A percentile compares a stretch with the other conserved stretches of the same genome.
phyloP scores from a whole-genome alignment of 2,329 filamentous ascomycete genomes.

The Pseudomassariella vexata region DNA sequence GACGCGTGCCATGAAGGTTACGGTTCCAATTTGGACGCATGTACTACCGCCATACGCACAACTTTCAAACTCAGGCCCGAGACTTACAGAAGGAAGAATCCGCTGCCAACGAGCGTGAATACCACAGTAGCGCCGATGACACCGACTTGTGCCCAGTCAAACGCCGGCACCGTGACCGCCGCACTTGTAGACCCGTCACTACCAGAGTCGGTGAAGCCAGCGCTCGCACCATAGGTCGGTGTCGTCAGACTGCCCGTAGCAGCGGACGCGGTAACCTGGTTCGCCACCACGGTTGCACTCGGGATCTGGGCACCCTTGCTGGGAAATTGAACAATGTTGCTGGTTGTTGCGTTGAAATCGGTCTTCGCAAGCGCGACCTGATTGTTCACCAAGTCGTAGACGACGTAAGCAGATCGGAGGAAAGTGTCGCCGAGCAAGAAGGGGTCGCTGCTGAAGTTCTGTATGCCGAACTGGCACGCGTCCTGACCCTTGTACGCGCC shows the following conservation, averaged over 20 bases:
- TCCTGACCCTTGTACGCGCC: slow-evolving; percentile 38
- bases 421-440: slow-evolving; percentile 54
- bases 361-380: slow-evolving; percentile 49
- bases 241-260: slow-evolving; percentile 12
- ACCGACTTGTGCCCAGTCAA: slow-evolving; percentile 16
- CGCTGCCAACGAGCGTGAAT: slow-evolving; percentile 26
- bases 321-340: slow-evolving; percentile 44
- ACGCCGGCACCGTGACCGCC: slow-evolving; percentile 10
- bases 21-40: too few species aligned
- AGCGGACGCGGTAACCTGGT: slow-evolving; percentile 23
- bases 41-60: too few species aligned
- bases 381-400: slow-evolving; percentile 55
- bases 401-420: slow-evolving; percentile 53
- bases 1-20: too few species aligned
- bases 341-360: slow-evolving; percentile 46
- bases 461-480: slow-evolving; percentile 52
- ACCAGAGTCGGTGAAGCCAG: slow-evolving; percentile 30
- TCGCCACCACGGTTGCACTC: slow-evolving; percentile 38
- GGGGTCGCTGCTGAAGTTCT: slow-evolving; percentile 36
- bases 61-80: too few species aligned
- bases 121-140: slow-evolving; percentile 24
- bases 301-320: slow-evolving; percentile 45
- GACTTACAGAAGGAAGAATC: slow-evolving; percentile 21
- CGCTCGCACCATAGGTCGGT: slow-evolving; percentile 28
- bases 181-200: slow-evolving; percentile 14